A percentile compares a stretch with the other conserved stretches of the same genome.
Evolutionary conservation across 495 filamentous ascomycete genomes (phyloP).

Genomic region (Cercophora samala): DNA sequence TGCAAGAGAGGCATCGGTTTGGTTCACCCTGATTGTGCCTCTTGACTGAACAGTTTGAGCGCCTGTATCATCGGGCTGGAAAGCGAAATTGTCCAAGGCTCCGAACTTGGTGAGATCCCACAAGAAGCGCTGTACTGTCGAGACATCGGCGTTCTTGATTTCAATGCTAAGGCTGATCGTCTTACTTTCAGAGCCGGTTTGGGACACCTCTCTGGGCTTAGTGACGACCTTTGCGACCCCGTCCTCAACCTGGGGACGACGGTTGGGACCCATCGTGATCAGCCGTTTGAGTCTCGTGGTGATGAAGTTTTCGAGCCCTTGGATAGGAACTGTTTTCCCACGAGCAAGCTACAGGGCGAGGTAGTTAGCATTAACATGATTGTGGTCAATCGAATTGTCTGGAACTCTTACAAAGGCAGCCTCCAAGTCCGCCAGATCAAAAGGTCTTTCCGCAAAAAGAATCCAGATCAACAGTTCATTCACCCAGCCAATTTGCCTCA

Average conservation of each 20-base stretch:
- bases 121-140: conserved; percentile 9
- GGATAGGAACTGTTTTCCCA: not conserved
- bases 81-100: conserved; percentile 12
- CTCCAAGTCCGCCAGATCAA: too few relatives aligned
- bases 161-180: conserved; percentile 13
- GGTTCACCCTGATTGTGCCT: not conserved
- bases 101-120: conserved; percentile 13
- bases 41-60: not conserved
- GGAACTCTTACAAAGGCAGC: conserved; percentile 12
- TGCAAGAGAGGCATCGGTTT: conserved; percentile 1
- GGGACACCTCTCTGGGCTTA: conserved; percentile 10
- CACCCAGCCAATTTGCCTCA: not conserved
- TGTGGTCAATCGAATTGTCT: too few relatives aligned
- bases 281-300: conserved; percentile 5
- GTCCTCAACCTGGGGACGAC: not conserved
- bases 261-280: not conserved
- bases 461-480: conserved; percentile 13
- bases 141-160: conserved; percentile 10
- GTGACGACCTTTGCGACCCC: conserved; percentile 1
- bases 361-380: too few relatives aligned
- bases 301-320: conserved; percentile 11
- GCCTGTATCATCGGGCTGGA: not conserved
- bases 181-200: not conserved
- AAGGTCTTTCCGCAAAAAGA: not conserved
- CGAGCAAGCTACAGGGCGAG: not conserved